Evolutionary conservation across 164 flowering plant genomes (phyloP).

Genomic region (Paratinospora sagittata): DNA sequence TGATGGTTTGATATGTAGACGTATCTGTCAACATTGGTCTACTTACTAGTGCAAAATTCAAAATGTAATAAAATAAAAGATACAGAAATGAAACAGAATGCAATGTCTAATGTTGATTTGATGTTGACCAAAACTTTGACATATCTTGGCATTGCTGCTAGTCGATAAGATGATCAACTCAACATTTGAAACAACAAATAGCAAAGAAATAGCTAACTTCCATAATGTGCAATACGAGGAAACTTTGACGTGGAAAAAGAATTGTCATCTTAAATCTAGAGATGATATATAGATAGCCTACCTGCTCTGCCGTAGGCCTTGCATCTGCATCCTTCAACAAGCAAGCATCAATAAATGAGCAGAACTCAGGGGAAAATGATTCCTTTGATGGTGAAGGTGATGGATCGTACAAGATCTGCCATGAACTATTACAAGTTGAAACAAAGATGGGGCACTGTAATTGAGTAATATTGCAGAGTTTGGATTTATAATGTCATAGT

Average conservation of each 20-base stretch:
- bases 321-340: constrained; percentile 79
- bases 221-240: not conserved
- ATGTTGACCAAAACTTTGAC: not conserved
- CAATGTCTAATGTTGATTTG: not conserved
- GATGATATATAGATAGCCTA: constrained; percentile 11
- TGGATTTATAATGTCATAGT: not conserved
- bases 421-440: constrained; percentile 15
- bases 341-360: constrained; percentile 87
- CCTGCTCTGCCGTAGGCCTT: constrained; percentile 97
- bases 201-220: not conserved
- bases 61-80: not conserved
- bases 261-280: not conserved
- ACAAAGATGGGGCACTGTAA: not conserved
- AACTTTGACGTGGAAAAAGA: not conserved
- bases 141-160: not conserved
- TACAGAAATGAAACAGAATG: no score
- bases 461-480: not conserved
- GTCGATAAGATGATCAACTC: not conserved
- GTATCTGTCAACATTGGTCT: not conserved
- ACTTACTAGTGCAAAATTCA: not conserved
- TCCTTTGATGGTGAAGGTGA: constrained; percentile 78
- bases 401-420: constrained; percentile 93
- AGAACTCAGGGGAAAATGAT: constrained; percentile 79
- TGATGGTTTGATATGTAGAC: not conserved
- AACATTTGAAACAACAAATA: not conserved